phyloP scores from a whole-genome alignment of 2,329 filamentous ascomycete genomes.

The Chrysoporthe deuterocubensis region DNA sequence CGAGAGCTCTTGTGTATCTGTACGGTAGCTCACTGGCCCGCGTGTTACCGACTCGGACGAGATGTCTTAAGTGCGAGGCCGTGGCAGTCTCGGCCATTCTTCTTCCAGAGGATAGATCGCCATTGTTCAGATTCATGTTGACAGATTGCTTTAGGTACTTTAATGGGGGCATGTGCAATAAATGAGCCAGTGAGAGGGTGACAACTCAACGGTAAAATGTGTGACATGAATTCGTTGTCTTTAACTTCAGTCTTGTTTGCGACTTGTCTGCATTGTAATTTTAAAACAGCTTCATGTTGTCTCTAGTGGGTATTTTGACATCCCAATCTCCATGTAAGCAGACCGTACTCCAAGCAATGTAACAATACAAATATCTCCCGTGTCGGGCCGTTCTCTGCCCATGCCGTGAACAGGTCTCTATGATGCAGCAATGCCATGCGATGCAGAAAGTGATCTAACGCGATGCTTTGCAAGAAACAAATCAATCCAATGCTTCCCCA shows the following conservation, averaged over 20 bases:
- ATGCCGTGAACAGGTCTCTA: not conserved
- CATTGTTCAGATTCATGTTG: constrained; percentile 1
- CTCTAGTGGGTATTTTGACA: constrained; percentile 19
- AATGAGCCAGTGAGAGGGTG: not conserved
- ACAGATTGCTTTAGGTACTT: constrained; percentile 5
- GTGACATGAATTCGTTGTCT: not conserved
- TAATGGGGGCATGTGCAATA: constrained; percentile 1
- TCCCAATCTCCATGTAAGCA: constrained; percentile 7
- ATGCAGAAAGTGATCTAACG: constrained; percentile 9
- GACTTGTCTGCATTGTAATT: constrained; percentile 2
- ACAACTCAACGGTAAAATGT: not conserved
- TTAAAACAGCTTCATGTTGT: not conserved
- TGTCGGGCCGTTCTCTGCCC: not conserved
- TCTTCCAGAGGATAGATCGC: not conserved
- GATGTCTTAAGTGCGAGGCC: not conserved
- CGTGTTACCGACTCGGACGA: no score
- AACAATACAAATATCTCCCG: constrained; percentile 18
- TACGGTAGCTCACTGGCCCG: not conserved
- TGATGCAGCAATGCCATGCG: constrained; percentile 16
- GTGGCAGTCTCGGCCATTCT: not conserved
- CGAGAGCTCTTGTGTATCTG: not conserved
- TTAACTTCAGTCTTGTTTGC: not conserved
- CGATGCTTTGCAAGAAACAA: constrained; percentile 11
- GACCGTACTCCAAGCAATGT: constrained; percentile 22
- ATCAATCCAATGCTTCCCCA: constrained; percentile 61